phyloP scores from a whole-genome alignment of 164 flowering plant genomes.

The Akebia trifoliata region DNA sequence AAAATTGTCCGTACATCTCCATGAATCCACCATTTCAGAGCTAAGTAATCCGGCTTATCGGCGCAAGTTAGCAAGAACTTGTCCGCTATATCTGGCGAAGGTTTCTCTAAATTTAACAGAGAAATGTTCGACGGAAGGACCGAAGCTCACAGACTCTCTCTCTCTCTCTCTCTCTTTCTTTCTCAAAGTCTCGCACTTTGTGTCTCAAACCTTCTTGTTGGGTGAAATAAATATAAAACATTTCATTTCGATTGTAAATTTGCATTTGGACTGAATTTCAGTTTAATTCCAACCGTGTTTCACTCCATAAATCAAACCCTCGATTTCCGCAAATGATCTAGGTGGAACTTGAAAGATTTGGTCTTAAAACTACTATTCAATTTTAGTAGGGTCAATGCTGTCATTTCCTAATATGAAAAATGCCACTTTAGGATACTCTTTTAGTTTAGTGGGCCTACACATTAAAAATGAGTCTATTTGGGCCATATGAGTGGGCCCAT shows the following conservation, averaged over 20 bases:
- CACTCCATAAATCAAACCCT: neutral
- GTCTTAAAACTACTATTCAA: too few relatives aligned
- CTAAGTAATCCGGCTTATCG: neutral
- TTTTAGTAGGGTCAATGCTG: too few relatives aligned
- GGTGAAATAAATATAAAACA: conserved; percentile 7
- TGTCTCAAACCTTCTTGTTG: too few relatives aligned
- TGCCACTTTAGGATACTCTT: too few relatives aligned
- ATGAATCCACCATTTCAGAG: neutral
- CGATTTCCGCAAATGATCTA: neutral
- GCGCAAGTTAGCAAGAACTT: neutral
- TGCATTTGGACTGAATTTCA: conserved; percentile 15
- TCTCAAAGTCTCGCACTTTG: too few relatives aligned
- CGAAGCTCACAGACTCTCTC: conserved; percentile 1
- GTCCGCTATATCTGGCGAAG: neutral
- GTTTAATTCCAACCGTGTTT: conserved; percentile 24
- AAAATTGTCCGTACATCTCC: neutral
- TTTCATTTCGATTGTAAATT: conserved; percentile 6
- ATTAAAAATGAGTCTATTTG: too few relatives aligned
- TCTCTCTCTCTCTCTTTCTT: too few relatives aligned
- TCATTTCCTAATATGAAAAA: too few relatives aligned
- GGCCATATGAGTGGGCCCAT: too few relatives aligned
- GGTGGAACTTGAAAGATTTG: too few relatives aligned
- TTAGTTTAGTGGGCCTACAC: too few relatives aligned
- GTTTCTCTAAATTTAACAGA: neutral
- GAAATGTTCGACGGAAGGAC: neutral